phyloP scores from a whole-genome alignment of 2,329 filamentous ascomycete species.

The Mycosphaerella sp. region DNA sequence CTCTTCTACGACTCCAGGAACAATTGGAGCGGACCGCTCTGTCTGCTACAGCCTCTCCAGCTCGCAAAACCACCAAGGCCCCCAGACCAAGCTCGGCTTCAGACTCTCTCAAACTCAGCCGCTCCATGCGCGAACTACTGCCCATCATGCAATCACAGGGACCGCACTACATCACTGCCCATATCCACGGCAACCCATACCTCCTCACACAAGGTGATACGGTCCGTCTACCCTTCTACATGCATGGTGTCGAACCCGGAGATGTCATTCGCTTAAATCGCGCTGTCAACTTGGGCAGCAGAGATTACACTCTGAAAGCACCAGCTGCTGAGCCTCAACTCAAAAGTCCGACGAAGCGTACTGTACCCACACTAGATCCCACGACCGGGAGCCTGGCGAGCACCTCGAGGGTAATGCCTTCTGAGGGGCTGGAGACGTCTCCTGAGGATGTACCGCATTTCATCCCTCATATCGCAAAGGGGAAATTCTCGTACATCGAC shows the following conservation, averaged over 20 bases:
- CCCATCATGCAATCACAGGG: slow-evolving; percentile 67
- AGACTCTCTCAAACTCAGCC: slow-evolving; percentile 41
- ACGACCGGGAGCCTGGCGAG: slow-evolving; percentile 24
- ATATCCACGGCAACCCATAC: slow-evolving; percentile 74
- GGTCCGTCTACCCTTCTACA: slow-evolving; percentile 45
- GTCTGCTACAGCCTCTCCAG: not conserved
- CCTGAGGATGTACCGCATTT: slow-evolving; percentile 26
- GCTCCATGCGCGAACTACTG: slow-evolving; percentile 56
- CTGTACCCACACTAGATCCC: slow-evolving; percentile 23
- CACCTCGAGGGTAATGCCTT: slow-evolving; percentile 24
- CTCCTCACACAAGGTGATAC: slow-evolving; percentile 58
- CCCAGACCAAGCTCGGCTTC: not conserved
- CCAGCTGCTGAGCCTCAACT: slow-evolving; percentile 50
- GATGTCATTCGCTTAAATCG: slow-evolving; percentile 85
- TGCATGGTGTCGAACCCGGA: slow-evolving; percentile 55
- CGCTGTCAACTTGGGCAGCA: slow-evolving; percentile 71
- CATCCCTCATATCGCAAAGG: slow-evolving; percentile 37
- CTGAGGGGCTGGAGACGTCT: slow-evolving; percentile 14
- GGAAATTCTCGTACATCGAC: slow-evolving; percentile 57
- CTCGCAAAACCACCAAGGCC: not conserved
- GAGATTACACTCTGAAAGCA: slow-evolving; percentile 80
- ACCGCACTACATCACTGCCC: slow-evolving; percentile 69
- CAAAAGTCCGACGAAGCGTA: slow-evolving; percentile 26
- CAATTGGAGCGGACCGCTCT: not conserved
- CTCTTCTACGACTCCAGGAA: not conserved